phyloP scores from a whole-genome alignment of 768 basidiomycete genomes.

The Tylopilus vinaceipallidus region DNA sequence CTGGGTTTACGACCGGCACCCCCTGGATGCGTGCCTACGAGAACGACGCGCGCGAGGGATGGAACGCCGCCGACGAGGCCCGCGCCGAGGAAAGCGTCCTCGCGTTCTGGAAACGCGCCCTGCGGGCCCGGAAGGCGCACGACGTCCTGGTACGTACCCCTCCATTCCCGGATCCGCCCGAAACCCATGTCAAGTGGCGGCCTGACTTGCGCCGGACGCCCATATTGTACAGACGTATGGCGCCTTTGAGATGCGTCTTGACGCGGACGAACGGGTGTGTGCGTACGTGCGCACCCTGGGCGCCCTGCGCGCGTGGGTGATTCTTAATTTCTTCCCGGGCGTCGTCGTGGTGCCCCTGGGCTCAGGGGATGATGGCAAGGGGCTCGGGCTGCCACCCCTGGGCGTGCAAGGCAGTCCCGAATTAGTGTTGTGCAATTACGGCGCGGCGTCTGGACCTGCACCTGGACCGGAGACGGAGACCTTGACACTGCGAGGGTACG shows the following conservation, averaged over 20 bases:
- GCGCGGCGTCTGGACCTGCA: neutral
- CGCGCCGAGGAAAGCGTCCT: constrained; percentile 46
- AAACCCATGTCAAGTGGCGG: neutral
- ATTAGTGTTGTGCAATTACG: constrained; percentile 30
- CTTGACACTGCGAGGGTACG: constrained; percentile 26
- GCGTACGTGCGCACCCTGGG: constrained; percentile 48
- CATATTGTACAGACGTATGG: constrained; percentile 52
- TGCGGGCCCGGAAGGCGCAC: constrained; percentile 51
- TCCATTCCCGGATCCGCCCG: neutral
- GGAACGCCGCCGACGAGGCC: constrained; percentile 44
- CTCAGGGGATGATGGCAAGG: neutral
- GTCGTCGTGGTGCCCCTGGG: constrained; percentile 16
- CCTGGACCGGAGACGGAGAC: constrained; percentile 3
- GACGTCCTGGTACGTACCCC: constrained; percentile 49
- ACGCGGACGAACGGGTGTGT: constrained; percentile 49
- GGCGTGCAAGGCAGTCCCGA: neutral
- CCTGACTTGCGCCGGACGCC: neutral
- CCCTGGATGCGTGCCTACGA: constrained; percentile 80
- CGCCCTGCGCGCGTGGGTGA: constrained; percentile 33
- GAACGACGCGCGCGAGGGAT: constrained; percentile 47
- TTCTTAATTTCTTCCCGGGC: constrained; percentile 47
- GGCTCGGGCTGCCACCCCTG: constrained; percentile 1
- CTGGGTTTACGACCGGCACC: constrained; percentile 60
- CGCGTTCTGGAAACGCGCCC: constrained; percentile 58
- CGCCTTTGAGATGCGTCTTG: constrained; percentile 49